Percentiles rank a stretch among this genome's conserved stretches.
phyloP scores from a whole-genome alignment of 2,329 filamentous ascomycete genomes.

The Fusarium sororula region DNA sequence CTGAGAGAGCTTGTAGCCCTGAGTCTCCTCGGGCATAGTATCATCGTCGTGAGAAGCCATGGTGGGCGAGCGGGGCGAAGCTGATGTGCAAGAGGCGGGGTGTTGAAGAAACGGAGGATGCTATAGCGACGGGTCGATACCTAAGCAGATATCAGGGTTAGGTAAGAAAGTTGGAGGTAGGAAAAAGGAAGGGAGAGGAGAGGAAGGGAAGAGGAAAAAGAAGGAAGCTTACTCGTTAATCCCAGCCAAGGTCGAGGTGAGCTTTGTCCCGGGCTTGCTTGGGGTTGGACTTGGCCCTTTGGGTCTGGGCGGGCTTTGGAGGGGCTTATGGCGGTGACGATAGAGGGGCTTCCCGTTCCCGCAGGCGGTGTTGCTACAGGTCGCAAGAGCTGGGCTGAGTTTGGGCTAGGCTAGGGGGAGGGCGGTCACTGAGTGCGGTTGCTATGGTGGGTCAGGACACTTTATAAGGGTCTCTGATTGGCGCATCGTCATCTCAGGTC shows the following conservation, averaged over 20 bases:
- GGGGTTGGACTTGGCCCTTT: background rate
- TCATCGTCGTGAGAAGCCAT: conserved; percentile 83
- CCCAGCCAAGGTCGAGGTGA: conserved; percentile 32
- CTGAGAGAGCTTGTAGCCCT: conserved; percentile 98
- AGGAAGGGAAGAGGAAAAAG: conserved; percentile 20
- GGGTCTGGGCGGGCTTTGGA: conserved; percentile 17
- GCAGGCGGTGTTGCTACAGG: conserved; percentile 35
- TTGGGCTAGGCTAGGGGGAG: conserved; percentile 12
- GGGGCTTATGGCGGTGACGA: conserved; percentile 45
- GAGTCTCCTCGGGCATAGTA: conserved; percentile 84
- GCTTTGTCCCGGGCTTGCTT: conserved; percentile 26
- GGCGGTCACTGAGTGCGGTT: conserved; percentile 18
- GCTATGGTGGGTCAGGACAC: conserved; percentile 13
- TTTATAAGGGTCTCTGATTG: background rate
- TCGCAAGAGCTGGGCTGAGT: conserved; percentile 12
- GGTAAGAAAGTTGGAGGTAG: conserved; percentile 6
- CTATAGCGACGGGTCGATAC: conserved; percentile 8
- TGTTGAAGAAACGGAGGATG: conserved; percentile 22
- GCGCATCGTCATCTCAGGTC: background rate
- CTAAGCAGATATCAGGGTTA: conserved; percentile 8
- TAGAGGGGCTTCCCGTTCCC: conserved; percentile 45
- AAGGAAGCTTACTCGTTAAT: conserved; percentile 36
- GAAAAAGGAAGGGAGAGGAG: conserved; percentile 26
- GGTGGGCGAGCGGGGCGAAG: conserved; percentile 44
- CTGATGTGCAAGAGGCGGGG: conserved; percentile 27